Conservation (phyloP, 2,329 filamentous ascomycete genomes). For the Colletotrichum sojae region DNA sequence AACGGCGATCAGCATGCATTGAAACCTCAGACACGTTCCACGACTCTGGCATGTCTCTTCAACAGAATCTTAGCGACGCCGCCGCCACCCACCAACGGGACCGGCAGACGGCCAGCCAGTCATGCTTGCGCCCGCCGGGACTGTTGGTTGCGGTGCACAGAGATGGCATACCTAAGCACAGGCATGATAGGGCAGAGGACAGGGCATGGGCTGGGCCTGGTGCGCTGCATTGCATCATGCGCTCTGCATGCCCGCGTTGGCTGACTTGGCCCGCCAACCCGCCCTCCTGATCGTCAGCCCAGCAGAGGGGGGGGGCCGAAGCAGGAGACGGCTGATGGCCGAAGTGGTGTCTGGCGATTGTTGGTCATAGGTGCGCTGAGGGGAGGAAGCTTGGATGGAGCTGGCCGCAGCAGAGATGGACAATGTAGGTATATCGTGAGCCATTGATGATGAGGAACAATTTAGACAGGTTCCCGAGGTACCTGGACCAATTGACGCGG, state of each 20-base stretch:
- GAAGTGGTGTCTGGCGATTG: conserved; percentile 10
- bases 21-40: conserved; percentile 28
- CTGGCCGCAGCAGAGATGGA: neutral
- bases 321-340: conserved; percentile 11
- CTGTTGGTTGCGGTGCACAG: conserved; percentile 4
- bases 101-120: neutral
- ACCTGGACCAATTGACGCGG: conserved; percentile 7
- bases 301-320: conserved; percentile 14
- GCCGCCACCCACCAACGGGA: conserved; percentile 1
- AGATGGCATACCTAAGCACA: conserved; percentile 5
- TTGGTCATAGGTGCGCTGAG: neutral
- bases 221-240: conserved; percentile 40
- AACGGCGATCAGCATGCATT: conserved; percentile 21
- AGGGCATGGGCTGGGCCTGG: conserved; percentile 19
- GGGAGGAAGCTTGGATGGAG: neutral
- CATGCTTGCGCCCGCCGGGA: neutral
- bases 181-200: conserved; percentile 20
- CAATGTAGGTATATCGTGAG: neutral
- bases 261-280: neutral
- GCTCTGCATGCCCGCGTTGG: conserved; percentile 29
- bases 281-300: conserved; percentile 25
- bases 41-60: conserved; percentile 6
- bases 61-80: conserved; percentile 14
- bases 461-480: too few species aligned
- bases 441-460: conserved; percentile 13